Evolutionary conservation across 176 grass and related monocot genomes (phyloP).

Genomic region (Ensete ventricosum): DNA sequence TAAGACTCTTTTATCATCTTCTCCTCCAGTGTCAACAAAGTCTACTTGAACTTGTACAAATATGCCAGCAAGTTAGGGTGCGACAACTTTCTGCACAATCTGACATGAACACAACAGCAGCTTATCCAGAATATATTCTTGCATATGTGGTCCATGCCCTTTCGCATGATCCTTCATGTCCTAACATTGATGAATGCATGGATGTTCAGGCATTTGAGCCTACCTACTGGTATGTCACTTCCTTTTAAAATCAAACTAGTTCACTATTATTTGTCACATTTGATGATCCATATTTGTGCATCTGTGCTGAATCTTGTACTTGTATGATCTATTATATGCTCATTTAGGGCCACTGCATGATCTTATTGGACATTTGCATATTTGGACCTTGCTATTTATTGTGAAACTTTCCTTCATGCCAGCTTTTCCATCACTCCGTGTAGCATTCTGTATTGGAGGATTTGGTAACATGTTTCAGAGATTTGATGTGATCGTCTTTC

Average conservation of each 20-base stretch:
- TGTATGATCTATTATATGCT: no score
- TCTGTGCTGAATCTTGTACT: no score
- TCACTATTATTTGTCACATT: not conserved
- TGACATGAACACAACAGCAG: slow-evolving; percentile 51
- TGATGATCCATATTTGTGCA: not conserved
- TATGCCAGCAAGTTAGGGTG: slow-evolving; percentile 91
- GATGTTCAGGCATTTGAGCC: slow-evolving; percentile 71
- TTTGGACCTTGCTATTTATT: no score
- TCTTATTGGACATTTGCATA: no score
- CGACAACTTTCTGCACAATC: slow-evolving; percentile 89
- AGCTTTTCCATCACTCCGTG: no score
- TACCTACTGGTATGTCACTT: slow-evolving; percentile 72
- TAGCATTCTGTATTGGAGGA: no score
- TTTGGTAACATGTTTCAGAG: no score
- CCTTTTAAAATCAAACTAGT: not conserved
- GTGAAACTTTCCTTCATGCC: no score
- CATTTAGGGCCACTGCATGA: no score
- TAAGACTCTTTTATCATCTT: slow-evolving; percentile 13
- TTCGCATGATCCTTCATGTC: slow-evolving; percentile 61
- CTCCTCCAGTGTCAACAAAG: slow-evolving; percentile 55
- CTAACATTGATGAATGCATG: slow-evolving; percentile 56
- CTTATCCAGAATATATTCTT: slow-evolving; percentile 98
- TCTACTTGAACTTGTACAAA: slow-evolving; percentile 81
- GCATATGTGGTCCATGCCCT: slow-evolving; percentile 83
- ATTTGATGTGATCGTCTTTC: no score